Conservation (phyloP, 2,329 filamentous ascomycete genomes). For the Hymenoscyphus scutula region DNA sequence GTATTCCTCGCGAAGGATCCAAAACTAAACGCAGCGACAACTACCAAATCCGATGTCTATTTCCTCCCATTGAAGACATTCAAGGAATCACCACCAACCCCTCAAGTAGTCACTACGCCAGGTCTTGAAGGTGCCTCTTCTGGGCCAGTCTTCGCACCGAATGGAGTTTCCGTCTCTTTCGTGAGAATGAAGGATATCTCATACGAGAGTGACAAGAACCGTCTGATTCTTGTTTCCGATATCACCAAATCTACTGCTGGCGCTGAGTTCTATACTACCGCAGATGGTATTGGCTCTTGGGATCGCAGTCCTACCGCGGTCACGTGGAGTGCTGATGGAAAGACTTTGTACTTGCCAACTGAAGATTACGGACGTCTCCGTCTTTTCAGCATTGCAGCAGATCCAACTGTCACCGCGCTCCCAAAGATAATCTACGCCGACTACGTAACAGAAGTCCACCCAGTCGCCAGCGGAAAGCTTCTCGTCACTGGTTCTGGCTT, state of each 20-base stretch:
- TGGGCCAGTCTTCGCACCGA: constrained; percentile 66
- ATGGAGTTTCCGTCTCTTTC: constrained; percentile 69
- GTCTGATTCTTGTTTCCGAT: constrained; percentile 61
- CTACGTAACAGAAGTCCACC: constrained; percentile 16
- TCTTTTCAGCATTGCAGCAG: constrained; percentile 58
- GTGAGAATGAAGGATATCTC: constrained; percentile 70
- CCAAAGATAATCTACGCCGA: constrained; percentile 19
- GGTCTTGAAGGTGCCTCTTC: constrained; percentile 26
- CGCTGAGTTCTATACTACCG: constrained; percentile 56
- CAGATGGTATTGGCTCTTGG: constrained; percentile 60
- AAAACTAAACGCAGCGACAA: constrained; percentile 24
- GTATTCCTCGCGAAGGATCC: constrained; percentile 58
- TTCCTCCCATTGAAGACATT: constrained; percentile 28
- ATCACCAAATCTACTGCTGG: constrained; percentile 53
- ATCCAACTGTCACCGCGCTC: constrained; percentile 34
- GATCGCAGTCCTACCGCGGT: constrained; percentile 54
- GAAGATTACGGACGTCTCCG: constrained; percentile 63
- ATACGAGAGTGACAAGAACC: constrained; percentile 77
- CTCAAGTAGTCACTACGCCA: constrained; percentile 23
- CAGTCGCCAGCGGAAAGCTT: constrained; percentile 40
- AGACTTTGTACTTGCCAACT: constrained; percentile 64
- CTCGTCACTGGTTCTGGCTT: constrained; percentile 61
- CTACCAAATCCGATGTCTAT: constrained; percentile 29
- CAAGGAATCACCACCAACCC: constrained; percentile 19
- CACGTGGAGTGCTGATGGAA: constrained; percentile 55